A percentile compares a stretch with the other conserved stretches of the same genome.
phyloP scores from a whole-genome alignment of 345 rosid genomes.

The Eucalyptus marginata region DNA sequence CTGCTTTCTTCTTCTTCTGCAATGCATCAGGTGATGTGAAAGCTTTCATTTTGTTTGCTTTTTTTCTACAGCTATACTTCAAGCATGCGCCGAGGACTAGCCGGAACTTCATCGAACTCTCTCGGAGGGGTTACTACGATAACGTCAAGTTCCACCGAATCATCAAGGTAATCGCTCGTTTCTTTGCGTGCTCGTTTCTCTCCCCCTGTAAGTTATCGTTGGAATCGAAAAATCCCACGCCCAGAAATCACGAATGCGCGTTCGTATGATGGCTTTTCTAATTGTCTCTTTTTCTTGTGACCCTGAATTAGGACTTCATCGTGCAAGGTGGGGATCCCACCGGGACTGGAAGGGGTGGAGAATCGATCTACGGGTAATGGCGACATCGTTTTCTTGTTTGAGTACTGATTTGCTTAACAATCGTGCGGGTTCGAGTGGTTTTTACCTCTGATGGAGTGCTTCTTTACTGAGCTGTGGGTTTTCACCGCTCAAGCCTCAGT shows the following conservation, averaged over 20 bases:
- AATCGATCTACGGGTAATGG: constrained; percentile 81
- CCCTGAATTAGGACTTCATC: constrained; percentile 63
- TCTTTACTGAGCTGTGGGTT: background rate
- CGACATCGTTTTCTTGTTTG: background rate
- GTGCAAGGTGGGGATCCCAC: constrained; percentile 99
- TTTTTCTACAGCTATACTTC: constrained; percentile 41
- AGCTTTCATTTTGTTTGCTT: background rate
- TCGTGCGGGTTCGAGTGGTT: background rate
- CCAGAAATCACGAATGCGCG: background rate
- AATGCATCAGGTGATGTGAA: rapidly evolving
- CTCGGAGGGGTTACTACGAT: constrained; percentile 82
- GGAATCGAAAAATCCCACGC: background rate
- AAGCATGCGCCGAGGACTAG: constrained; percentile 95
- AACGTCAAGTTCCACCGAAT: constrained; percentile 78
- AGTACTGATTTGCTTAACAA: background rate
- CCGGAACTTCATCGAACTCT: constrained; percentile 83
- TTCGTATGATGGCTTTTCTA: background rate
- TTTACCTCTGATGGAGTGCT: background rate
- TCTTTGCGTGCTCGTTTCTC: background rate
- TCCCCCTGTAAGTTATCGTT: background rate
- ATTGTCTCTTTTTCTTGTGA: background rate
- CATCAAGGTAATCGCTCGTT: constrained; percentile 44
- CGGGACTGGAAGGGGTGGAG: constrained; percentile 92
- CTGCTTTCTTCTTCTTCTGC: background rate
- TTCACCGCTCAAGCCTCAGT: background rate